These are phyloP conservation scores for Exophiala aquamarina DNA, from an alignment of 2,329 filamentous ascomycete genomes.

Conservation along the genomic window DNA sequence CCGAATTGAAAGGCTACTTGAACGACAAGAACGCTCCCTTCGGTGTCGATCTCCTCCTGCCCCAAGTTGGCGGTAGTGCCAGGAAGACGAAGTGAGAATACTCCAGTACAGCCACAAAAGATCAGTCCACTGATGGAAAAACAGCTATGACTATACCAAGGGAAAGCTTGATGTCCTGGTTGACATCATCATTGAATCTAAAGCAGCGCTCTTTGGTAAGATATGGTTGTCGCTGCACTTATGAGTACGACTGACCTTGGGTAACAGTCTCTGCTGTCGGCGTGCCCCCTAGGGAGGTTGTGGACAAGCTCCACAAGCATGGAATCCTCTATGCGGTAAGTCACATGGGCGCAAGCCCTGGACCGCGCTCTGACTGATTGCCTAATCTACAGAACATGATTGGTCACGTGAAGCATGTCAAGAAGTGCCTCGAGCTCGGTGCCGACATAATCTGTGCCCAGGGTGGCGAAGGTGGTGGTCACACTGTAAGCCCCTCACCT, in stretches of 20 bases:
- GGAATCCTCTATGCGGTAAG: slow-evolving; percentile 62
- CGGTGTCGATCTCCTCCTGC: slow-evolving; percentile 88
- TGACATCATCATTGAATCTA: slow-evolving; percentile 88
- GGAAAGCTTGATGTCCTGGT: slow-evolving; percentile 91
- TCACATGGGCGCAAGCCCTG: not conserved
- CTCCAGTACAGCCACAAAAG: not conserved
- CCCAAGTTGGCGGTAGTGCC: slow-evolving; percentile 90
- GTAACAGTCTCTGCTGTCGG: slow-evolving; percentile 81
- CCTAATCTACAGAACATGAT: slow-evolving; percentile 93
- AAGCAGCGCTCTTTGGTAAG: slow-evolving; percentile 74
- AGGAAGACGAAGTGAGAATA: slow-evolving; percentile 81
- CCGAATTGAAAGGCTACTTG: slow-evolving; percentile 86
- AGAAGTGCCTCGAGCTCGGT: slow-evolving; percentile 90
- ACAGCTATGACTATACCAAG: slow-evolving; percentile 98
- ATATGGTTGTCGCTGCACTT: not conserved
- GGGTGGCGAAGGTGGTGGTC: slow-evolving; percentile 94
- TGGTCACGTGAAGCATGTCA: slow-evolving; percentile 97
- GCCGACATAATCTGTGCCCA: slow-evolving; percentile 98
- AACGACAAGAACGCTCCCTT: slow-evolving; percentile 92
- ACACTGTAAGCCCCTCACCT: slow-evolving; percentile 52
- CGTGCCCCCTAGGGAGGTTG: slow-evolving; percentile 82
- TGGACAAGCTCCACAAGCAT: slow-evolving; percentile 83
- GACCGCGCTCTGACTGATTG: slow-evolving; percentile 6
- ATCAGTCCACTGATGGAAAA: slow-evolving; percentile 10
- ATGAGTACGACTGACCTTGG: not conserved